Conservation (phyloP, 1,284 basidiomycete genomes). For the Heterobasidion irregulare region DNA sequence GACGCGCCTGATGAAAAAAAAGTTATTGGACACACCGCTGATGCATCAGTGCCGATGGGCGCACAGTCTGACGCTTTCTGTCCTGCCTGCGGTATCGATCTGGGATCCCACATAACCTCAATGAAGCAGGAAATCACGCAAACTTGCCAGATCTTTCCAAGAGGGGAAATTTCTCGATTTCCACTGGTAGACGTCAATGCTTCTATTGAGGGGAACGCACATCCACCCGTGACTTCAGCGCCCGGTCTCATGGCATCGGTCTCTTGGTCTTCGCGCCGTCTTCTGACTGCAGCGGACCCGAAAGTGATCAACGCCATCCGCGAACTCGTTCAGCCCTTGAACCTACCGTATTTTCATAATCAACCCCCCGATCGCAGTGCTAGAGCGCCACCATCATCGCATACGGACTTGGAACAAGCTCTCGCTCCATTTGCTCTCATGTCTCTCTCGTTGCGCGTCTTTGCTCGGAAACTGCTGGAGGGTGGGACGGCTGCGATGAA, state of each 20-base stretch:
- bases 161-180: neutral
- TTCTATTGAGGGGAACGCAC: neutral
- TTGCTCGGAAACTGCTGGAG: constrained; percentile 19
- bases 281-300: constrained; percentile 6
- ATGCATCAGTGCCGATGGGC: neutral
- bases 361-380: constrained; percentile 1
- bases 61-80: constrained; percentile 16
- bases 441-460: constrained; percentile 26
- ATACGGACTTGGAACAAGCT: neutral
- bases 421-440: constrained; percentile 39
- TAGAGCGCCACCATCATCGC: neutral
- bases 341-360: constrained; percentile 3
- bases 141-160: neutral
- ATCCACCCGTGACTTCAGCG: neutral
- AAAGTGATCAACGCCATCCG: constrained; percentile 4
- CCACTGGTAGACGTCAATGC: neutral
- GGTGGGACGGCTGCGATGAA: constrained; percentile 3
- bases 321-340: constrained; percentile 1
- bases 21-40: neutral
- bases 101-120: neutral
- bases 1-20: neutral
- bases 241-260: neutral
- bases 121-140: constrained; percentile 1
- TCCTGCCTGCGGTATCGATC: constrained; percentile 19
- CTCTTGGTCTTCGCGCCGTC: constrained; percentile 5